A percentile compares a stretch with the other conserved stretches of the same genome.
Evolutionary conservation across 257 asterid genomes (phyloP).

Genomic region (Capsicum chinense): DNA sequence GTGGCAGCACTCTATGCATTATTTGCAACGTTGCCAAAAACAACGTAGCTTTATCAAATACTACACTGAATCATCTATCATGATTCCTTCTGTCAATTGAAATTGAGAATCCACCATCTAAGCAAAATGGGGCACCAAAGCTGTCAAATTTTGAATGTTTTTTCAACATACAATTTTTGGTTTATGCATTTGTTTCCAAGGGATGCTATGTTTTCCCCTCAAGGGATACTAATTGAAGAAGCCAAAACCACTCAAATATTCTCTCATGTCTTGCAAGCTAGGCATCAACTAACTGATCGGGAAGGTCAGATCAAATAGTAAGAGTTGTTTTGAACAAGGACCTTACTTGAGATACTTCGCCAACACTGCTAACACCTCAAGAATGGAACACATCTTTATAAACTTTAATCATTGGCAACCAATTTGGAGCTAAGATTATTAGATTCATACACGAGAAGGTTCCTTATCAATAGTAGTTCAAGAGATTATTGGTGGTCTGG

Average conservation of each 20-base stretch:
- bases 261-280: conserved; percentile 6
- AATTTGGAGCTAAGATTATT: neutral
- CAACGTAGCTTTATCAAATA: neutral
- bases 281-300: neutral
- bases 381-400: neutral
- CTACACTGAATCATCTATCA: neutral
- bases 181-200: neutral
- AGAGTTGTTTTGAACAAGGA: neutral
- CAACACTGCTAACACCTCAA: neutral
- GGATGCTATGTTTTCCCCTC: neutral
- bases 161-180: neutral
- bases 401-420: neutral
- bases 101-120: neutral
- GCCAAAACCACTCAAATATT: conserved; percentile 22
- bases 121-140: neutral
- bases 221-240: neutral
- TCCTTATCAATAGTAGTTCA: neutral
- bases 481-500: neutral
- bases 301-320: neutral
- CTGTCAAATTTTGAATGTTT: neutral
- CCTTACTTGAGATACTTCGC: neutral
- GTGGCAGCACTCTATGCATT: too few species aligned
- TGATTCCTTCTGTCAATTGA: conserved; percentile 8
- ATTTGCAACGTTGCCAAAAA: neutral
- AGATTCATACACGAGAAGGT: neutral